Conservation (phyloP, 2,329 filamentous ascomycete genomes). For the Cryphonectria nitschkei region DNA sequence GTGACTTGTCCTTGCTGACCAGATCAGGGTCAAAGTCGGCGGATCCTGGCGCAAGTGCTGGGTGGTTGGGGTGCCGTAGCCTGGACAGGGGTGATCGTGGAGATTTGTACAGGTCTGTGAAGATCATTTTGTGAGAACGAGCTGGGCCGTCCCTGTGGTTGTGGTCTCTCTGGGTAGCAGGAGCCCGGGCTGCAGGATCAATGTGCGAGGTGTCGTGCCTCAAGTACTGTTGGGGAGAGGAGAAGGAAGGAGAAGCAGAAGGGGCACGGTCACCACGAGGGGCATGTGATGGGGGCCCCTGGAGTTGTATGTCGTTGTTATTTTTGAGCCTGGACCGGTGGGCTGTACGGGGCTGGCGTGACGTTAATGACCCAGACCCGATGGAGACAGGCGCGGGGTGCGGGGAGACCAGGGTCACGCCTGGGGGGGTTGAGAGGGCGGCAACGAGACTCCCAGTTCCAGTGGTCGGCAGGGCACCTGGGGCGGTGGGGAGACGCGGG, state of each 20-base stretch:
- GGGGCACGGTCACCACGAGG: constrained; percentile 1
- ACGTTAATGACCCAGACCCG: constrained; percentile 24
- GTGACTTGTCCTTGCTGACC: constrained; percentile 62
- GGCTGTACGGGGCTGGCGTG: constrained; percentile 22
- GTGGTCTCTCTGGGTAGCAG: constrained; percentile 2
- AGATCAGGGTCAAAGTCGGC: constrained; percentile 63
- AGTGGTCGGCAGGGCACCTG: background rate
- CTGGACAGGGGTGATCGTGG: constrained; percentile 57
- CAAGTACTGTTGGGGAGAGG: constrained; percentile 5
- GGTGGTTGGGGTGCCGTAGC: constrained; percentile 48
- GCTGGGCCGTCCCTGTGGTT: background rate
- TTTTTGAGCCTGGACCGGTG: constrained; percentile 14
- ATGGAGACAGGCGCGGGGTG: constrained; percentile 26
- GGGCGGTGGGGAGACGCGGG: constrained; percentile 2
- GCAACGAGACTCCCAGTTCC: background rate
- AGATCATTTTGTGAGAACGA: constrained; percentile 51
- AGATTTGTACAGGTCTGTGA: constrained; percentile 62
- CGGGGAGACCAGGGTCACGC: constrained; percentile 27
- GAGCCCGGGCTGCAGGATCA: background rate
- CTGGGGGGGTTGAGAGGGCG: constrained; percentile 12
- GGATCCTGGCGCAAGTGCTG: constrained; percentile 37
- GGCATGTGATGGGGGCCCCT: constrained; percentile 6
- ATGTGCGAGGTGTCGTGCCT: background rate
- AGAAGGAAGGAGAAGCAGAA: background rate
- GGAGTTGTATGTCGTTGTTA: background rate